These are phyloP conservation scores for Zygnema circumcarinatum DNA, from an alignment of 139 green algal species.

Conservation along the genomic window DNA sequence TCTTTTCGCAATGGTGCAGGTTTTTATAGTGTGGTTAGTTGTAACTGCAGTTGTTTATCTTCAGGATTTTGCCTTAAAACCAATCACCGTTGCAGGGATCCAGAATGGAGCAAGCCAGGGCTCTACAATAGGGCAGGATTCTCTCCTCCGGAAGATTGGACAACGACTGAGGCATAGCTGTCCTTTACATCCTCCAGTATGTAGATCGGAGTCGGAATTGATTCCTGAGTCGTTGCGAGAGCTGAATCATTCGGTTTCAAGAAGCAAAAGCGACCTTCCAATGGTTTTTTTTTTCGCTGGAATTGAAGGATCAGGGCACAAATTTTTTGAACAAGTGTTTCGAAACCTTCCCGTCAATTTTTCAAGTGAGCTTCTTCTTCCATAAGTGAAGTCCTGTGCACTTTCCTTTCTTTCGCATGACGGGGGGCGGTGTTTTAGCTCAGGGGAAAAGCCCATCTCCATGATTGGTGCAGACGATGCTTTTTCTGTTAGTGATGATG, in stretches of 20 bases:
- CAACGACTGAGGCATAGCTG: not conserved
- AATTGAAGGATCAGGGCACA: conserved; percentile 40
- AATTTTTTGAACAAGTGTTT: conserved; percentile 57
- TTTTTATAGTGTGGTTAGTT: conserved; percentile 35
- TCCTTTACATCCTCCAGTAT: not conserved
- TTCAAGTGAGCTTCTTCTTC: conserved; percentile 12
- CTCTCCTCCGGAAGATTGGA: not conserved
- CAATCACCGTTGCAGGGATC: not conserved
- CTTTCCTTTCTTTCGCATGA: not conserved
- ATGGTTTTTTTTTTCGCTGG: conserved; percentile 47
- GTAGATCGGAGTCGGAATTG: not conserved
- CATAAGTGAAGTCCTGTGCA: too few relatives aligned
- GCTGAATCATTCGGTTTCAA: not conserved
- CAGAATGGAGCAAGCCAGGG: conserved; percentile 10
- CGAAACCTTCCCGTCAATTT: conserved; percentile 49
- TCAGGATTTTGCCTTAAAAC: conserved; percentile 26
- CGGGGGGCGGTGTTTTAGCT: too few relatives aligned
- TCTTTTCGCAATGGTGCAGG: conserved; percentile 15
- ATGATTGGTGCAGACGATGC: too few relatives aligned
- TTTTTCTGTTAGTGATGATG: too few relatives aligned
- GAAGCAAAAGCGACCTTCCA: conserved; percentile 11
- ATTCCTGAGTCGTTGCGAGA: conserved; percentile 13
- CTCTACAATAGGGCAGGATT: not conserved
- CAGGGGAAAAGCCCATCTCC: too few relatives aligned
- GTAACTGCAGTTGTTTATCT: conserved; percentile 29